These are phyloP conservation scores for Phytopythium oedochilum DNA, from an alignment of 352 stramenopile genomes.

Conservation along the genomic window DNA sequence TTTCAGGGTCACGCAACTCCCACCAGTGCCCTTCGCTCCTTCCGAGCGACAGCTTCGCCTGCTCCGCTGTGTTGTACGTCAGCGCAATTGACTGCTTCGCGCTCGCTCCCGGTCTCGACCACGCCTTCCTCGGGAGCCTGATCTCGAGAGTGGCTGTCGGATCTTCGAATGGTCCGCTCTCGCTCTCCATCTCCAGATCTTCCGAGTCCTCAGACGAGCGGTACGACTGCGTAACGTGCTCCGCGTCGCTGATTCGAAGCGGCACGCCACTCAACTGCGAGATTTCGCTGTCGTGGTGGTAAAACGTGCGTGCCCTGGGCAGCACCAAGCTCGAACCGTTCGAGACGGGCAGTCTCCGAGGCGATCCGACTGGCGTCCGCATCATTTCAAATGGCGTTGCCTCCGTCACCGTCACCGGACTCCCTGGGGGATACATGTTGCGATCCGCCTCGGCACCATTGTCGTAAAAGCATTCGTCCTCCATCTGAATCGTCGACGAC, in stretches of 20 bases:
- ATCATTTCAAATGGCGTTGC: constrained; percentile 71
- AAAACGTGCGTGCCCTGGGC: constrained; percentile 36
- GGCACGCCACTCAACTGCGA: constrained; percentile 29
- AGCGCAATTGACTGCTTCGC: constrained; percentile 68
- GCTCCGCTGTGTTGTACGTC: constrained; percentile 73
- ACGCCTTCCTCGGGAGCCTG: constrained; percentile 80
- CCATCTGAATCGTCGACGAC: constrained; percentile 46
- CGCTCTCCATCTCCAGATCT: constrained; percentile 17
- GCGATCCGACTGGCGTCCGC: constrained; percentile 44
- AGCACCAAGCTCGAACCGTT: constrained; percentile 23
- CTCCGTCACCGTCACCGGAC: constrained; percentile 44
- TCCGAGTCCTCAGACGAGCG: constrained; percentile 58
- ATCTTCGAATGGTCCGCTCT: constrained; percentile 19
- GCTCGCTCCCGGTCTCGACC: constrained; percentile 61
- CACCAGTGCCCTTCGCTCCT: constrained; percentile 80
- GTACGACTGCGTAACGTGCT: constrained; percentile 66
- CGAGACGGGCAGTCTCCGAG: constrained; percentile 17
- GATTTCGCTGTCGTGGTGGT: constrained; percentile 38
- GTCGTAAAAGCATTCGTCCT: constrained; percentile 51
- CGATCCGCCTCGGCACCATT: constrained; percentile 15
- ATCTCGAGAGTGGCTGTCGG: constrained; percentile 68
- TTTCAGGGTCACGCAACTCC: constrained; percentile 76
- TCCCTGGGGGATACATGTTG: constrained; percentile 31
- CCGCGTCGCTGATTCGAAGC: constrained; percentile 54
- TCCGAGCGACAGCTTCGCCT: constrained; percentile 63